These are phyloP conservation scores for Pisolithus sp. DNA, from an alignment of 768 basidiomycete species.

Conservation along the genomic window DNA sequence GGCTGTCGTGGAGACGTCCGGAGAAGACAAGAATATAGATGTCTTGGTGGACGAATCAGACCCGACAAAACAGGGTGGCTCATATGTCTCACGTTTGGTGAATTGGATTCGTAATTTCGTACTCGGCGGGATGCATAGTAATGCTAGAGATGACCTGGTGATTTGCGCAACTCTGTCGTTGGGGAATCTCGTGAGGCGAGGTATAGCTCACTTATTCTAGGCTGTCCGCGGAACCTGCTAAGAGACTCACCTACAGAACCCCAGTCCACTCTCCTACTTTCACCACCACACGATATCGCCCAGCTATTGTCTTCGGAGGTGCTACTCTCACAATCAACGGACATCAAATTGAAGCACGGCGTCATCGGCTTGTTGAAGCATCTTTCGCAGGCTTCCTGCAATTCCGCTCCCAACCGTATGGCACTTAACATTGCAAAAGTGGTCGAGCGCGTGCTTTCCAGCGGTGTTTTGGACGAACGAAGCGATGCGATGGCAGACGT, in stretches of 20 bases:
- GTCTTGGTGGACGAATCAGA: conserved; percentile 70
- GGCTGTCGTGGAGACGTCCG: conserved; percentile 77
- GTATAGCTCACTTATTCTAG: conserved; percentile 33
- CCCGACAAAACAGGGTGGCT: conserved; percentile 52
- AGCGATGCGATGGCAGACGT: conserved; percentile 77
- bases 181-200: conserved; percentile 74
- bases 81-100: conserved; percentile 68
- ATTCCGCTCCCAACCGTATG: conserved; percentile 51
- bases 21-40: conserved; percentile 73
- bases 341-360: conserved; percentile 86
- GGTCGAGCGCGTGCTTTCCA: conserved; percentile 52
- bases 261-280: conserved; percentile 54
- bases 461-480: conserved; percentile 63
- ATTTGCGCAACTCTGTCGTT: conserved; percentile 80
- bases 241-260: conserved; percentile 37
- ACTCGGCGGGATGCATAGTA: conserved; percentile 26
- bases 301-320: conserved; percentile 49
- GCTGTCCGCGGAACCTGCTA: background rate
- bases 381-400: conserved; percentile 63
- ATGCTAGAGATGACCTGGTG: conserved; percentile 62
- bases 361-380: conserved; percentile 84
- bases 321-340: conserved; percentile 49
- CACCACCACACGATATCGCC: conserved; percentile 60
- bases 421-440: conserved; percentile 57
- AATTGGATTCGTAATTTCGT: conserved; percentile 65